Evolutionary conservation across 2,329 filamentous ascomycete genomes (phyloP), one percentile per base, ranked within the genome.

Genomic region (Aureobasidium melanogenum): DNA sequence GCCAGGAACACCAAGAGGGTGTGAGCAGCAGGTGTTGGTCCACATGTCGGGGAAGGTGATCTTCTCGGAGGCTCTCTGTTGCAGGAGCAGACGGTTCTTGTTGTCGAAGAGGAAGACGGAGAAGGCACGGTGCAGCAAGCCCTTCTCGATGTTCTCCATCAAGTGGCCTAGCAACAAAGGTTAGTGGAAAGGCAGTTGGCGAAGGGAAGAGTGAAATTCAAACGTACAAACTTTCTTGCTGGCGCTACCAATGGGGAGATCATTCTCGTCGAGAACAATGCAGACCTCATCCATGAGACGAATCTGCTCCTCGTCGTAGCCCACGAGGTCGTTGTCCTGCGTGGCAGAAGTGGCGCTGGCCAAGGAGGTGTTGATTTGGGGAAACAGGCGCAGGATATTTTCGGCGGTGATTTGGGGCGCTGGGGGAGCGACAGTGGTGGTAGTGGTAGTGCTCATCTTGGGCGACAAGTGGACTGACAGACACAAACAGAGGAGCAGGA

Each of bases 31-130:
- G 34, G 94, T 99, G 78, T 99, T 99, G 66, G 94, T 99, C 94
- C 94, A 99, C 88, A 97, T 92, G 73, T 96, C 91, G n/a, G 94
- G 93, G 78, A 99, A 99, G 7, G 94, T 99, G 72, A 99, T 99
- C 81, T 99, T 99, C 79, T 97, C 93, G 43, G 86, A 80, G 30
- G 94, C 94, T 67, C 94, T 89, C 80, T 97, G 94, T 78, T 99
- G 94, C 56, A 99, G 85, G 47, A 99, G 88, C 63, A 97, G 81
- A 69, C 91, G 88, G 76, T 97, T 95, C 73, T 94, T 83, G 64
- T 89, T 88, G 78, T 97, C 91, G 81, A 99, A 99, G 67, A 99
- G 86, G 80, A 99, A 99, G 68, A 95, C 90, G 63, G 93, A 97
- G 77, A 99, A 99, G 65, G 94, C 94, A 63, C 94, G 91, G 80